These are phyloP conservation scores for Closterium sp. DNA, from an alignment of 139 green algal species.

Conservation along the genomic window DNA sequence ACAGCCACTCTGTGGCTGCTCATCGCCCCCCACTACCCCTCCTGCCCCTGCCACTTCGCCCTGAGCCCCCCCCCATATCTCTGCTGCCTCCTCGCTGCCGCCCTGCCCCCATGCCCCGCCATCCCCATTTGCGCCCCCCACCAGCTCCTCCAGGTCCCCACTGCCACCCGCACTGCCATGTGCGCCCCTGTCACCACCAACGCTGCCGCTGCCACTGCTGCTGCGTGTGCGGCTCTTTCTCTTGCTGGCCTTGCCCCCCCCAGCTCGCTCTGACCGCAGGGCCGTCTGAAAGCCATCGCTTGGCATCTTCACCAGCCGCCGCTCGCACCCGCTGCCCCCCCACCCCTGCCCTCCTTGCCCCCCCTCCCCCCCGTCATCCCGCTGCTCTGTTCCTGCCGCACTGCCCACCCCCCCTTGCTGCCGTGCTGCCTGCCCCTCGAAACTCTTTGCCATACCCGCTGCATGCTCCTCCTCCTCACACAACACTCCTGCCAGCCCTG, in stretches of 20 bases:
- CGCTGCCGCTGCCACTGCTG: too few relatives aligned
- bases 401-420: neutral
- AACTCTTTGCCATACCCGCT: neutral
- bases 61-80: neutral
- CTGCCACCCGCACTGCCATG: neutral
- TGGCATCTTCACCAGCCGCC: neutral
- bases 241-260: neutral
- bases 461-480: neutral
- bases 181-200: neutral
- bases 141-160: neutral
- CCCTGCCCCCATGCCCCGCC: neutral
- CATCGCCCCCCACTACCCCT: neutral
- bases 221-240: neutral
- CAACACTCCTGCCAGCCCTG: neutral
- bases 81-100: neutral
- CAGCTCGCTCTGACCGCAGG: neutral
- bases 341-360: neutral
- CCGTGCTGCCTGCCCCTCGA: neutral
- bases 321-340: neutral
- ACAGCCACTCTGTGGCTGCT: neutral
- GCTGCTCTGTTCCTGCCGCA: neutral
- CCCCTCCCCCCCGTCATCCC: too few relatives aligned
- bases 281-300: neutral
- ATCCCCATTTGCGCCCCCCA: neutral
- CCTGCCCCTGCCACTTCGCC: too few relatives aligned